Conservation (phyloP, 2,329 filamentous ascomycete genomes). For the Colletotrichum gloeosporioides region DNA sequence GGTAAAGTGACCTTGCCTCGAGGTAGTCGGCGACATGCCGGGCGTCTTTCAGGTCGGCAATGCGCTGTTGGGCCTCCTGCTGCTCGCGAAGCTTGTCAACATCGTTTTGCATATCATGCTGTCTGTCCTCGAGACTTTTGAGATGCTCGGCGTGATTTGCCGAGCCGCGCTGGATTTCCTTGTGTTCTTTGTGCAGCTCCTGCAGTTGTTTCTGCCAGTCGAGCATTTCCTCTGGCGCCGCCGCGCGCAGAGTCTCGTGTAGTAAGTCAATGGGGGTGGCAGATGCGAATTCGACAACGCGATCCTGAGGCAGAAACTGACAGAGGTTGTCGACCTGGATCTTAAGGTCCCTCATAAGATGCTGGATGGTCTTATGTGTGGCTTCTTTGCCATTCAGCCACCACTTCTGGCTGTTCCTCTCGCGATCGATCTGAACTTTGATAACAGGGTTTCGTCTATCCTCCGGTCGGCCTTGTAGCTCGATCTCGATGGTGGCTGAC, state of each 20-base stretch:
- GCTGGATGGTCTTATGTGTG: conserved; percentile 68
- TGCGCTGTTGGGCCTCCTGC: conserved; percentile 67
- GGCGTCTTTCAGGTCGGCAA: conserved; percentile 69
- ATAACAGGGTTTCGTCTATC: conserved; percentile 74
- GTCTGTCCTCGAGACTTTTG: conserved; percentile 72
- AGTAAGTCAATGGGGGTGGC: conserved; percentile 83
- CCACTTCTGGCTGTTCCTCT: conserved; percentile 84
- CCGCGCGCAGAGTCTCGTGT: conserved; percentile 85
- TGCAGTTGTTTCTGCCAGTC: conserved; percentile 80
- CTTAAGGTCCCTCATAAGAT: conserved; percentile 72
- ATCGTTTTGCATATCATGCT: conserved; percentile 77
- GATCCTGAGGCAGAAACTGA: conserved; percentile 95
- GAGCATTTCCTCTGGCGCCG: conserved; percentile 81
- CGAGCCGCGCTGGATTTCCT: conserved; percentile 63
- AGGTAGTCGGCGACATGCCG: conserved; percentile 71
- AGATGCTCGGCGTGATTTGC: conserved; percentile 68
- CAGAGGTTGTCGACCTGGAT: conserved; percentile 99
- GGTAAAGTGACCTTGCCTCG: conserved; percentile 52
- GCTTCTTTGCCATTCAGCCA: conserved; percentile 72
- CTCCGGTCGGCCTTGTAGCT: conserved; percentile 71
- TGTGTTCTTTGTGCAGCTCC: conserved; percentile 71
- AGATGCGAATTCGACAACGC: conserved; percentile 91
- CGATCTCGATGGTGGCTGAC: conserved; percentile 86
- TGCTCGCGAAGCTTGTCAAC: conserved; percentile 84
- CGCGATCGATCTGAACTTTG: conserved; percentile 76